A percentile compares a stretch with the other conserved stretches of the same genome.
These are phyloP conservation scores for Cymbopogon citratus DNA, from an alignment of 176 grass and related monocot species.

Conservation along the genomic window DNA sequence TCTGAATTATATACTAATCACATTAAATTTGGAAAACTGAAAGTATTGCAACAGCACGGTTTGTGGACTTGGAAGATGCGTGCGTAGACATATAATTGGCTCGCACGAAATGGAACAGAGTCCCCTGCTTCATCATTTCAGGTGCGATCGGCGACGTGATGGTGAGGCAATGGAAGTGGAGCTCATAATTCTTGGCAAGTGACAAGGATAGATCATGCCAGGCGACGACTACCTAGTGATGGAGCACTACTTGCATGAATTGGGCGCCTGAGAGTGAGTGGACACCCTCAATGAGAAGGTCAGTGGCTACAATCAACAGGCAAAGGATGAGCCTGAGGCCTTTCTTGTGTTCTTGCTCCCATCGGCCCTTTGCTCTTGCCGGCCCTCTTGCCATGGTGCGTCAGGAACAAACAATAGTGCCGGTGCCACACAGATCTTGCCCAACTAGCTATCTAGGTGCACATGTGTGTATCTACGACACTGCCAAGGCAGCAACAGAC, in stretches of 20 bases:
- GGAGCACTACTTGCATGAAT: not conserved
- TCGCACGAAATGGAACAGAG: not conserved
- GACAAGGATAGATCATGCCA: conserved; percentile 18
- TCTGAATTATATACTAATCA: not conserved
- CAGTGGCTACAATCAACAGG: conserved; percentile 31
- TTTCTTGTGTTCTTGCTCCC: not conserved
- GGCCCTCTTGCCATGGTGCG: not conserved
- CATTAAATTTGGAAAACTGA: not conserved
- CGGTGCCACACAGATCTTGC: not conserved
- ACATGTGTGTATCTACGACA: not conserved
- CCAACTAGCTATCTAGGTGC: not conserved
- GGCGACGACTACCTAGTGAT: not conserved
- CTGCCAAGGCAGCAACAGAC: not conserved
- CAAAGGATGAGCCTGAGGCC: conserved; percentile 30
- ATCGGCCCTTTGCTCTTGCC: not conserved
- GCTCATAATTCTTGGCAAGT: conserved; percentile 34
- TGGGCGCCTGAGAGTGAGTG: conserved; percentile 2
- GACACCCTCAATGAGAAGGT: conserved; percentile 14
- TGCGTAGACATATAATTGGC: not conserved
- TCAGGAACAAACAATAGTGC: conserved; percentile 12
- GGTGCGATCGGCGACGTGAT: not conserved
- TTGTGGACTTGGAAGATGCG: too few species aligned
- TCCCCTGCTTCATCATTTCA: conserved; percentile 20
- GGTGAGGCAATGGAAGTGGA: not conserved
- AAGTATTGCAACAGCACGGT: not conserved